A percentile compares a stretch with the other conserved stretches of the same genome.
phyloP scores from a whole-genome alignment of 2,329 filamentous ascomycete species.

The Endoconidiophora polonica region DNA sequence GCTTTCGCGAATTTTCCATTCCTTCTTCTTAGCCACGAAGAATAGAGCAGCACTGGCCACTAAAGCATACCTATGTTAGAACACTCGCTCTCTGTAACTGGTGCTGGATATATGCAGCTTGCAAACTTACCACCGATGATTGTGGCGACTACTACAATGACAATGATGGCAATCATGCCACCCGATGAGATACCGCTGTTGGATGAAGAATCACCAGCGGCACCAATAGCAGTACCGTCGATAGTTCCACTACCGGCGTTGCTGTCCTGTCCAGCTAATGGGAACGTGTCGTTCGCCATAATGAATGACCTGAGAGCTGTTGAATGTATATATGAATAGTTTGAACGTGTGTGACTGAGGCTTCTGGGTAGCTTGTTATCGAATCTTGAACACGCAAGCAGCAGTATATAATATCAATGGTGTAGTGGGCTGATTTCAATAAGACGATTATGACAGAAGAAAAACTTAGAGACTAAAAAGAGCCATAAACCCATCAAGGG shows the following conservation, averaged over 20 bases:
- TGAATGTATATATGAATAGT: no score
- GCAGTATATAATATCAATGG: no score
- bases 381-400: no score
- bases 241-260: conserved; percentile 18
- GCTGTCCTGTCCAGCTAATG: conserved; percentile 23
- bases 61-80: conserved; percentile 19
- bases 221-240: conserved; percentile 42
- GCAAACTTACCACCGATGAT: conserved; percentile 49
- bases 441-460: not conserved
- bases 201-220: conserved; percentile 43
- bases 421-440: no score
- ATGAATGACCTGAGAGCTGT: not conserved
- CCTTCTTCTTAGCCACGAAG: conserved; percentile 67
- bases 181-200: conserved; percentile 49
- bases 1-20: conserved; percentile 63
- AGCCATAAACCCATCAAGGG: no score
- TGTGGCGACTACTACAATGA: conserved; percentile 50
- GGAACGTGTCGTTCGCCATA: conserved; percentile 24
- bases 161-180: conserved; percentile 56
- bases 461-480: not conserved
- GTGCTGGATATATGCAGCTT: not conserved
- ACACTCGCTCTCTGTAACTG: conserved; percentile 12
- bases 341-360: no score
- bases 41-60: conserved; percentile 52
- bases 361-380: no score